Evolutionary conservation across 805 yeast genomes (phyloP).

Genomic region (Yarrowia hollandica): DNA sequence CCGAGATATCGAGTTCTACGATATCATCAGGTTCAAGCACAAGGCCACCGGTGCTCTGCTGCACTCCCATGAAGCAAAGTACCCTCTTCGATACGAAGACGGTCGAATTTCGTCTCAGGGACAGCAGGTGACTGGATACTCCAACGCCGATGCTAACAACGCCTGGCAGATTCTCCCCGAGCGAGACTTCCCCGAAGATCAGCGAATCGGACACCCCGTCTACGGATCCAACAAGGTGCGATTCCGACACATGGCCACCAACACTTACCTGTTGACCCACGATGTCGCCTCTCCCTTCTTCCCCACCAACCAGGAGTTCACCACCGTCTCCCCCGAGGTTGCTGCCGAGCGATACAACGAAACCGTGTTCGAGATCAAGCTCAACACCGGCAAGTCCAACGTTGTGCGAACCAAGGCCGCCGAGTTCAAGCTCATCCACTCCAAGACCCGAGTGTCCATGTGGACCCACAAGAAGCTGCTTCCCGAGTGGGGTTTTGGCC

Average conservation of each 20-base stretch:
- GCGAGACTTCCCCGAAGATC: slow-evolving; percentile 46
- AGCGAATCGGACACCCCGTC: slow-evolving; percentile 51
- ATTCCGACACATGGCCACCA: slow-evolving; percentile 75
- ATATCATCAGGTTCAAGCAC: slow-evolving; percentile 74
- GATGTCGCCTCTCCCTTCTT: slow-evolving; percentile 93
- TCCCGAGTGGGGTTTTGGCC: slow-evolving; percentile 94
- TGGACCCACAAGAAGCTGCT: slow-evolving; percentile 87
- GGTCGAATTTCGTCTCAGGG: slow-evolving; percentile 93
- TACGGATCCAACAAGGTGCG: slow-evolving; percentile 73
- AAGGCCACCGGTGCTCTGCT: slow-evolving; percentile 74
- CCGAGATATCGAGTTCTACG: slow-evolving; percentile 71
- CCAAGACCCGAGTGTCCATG: slow-evolving; percentile 85
- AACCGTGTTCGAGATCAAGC: slow-evolving; percentile 75
- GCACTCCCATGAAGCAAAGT: slow-evolving; percentile 75
- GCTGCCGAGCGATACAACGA: slow-evolving; percentile 61
- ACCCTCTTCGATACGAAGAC: slow-evolving; percentile 93
- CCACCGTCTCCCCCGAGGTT: slow-evolving; percentile 63
- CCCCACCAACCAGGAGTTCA: slow-evolving; percentile 93
- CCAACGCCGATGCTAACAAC: slow-evolving; percentile 57
- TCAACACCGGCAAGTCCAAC: slow-evolving; percentile 53
- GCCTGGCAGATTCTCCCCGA: slow-evolving; percentile 85
- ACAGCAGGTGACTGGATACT: slow-evolving; percentile 84
- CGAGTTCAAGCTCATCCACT: slow-evolving; percentile 70
- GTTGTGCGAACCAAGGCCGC: slow-evolving; percentile 69
- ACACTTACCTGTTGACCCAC: slow-evolving; percentile 80